Conservation (phyloP, 495 filamentous ascomycete genomes). For the Hypoxylon lienhwacheense region DNA sequence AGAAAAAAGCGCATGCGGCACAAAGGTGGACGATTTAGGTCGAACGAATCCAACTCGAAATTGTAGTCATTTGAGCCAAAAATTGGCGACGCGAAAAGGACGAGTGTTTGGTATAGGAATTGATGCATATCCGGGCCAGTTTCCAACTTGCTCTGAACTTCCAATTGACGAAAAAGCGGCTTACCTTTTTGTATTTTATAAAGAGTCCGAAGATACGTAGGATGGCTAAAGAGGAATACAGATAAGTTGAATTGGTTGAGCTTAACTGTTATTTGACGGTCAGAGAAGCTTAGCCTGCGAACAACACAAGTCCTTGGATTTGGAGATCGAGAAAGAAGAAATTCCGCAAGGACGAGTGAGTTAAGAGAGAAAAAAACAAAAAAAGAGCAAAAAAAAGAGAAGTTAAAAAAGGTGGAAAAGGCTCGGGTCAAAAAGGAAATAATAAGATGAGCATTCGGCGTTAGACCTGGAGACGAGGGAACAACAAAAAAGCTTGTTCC, state of each 20-base stretch:
- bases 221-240: constrained; percentile 22
- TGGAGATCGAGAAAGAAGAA: constrained; percentile 14
- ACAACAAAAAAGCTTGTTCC: constrained; percentile 38
- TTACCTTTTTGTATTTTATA: constrained; percentile 29
- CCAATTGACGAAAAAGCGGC: constrained; percentile 31
- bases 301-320: constrained; percentile 42
- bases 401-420: constrained; percentile 31
- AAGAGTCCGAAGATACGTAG: constrained; percentile 1
- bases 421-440: constrained; percentile 37
- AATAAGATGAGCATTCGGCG: constrained; percentile 37
- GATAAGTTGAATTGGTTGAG: constrained; percentile 21
- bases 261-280: constrained; percentile 32
- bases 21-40: constrained; percentile 3
- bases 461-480: constrained; percentile 33
- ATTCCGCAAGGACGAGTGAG: constrained; percentile 42
- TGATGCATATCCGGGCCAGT: constrained; percentile 3
- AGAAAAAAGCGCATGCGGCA: constrained; percentile 25
- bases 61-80: not conserved
- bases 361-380: constrained; percentile 25
- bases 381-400: constrained; percentile 24
- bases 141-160: not conserved
- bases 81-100: constrained; percentile 1
- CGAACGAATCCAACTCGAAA: not conserved
- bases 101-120: not conserved
- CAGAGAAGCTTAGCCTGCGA: constrained; percentile 37